Evolutionary conservation across 495 filamentous ascomycete genomes (phyloP).

Genomic region (Durotheca rogersii): DNA sequence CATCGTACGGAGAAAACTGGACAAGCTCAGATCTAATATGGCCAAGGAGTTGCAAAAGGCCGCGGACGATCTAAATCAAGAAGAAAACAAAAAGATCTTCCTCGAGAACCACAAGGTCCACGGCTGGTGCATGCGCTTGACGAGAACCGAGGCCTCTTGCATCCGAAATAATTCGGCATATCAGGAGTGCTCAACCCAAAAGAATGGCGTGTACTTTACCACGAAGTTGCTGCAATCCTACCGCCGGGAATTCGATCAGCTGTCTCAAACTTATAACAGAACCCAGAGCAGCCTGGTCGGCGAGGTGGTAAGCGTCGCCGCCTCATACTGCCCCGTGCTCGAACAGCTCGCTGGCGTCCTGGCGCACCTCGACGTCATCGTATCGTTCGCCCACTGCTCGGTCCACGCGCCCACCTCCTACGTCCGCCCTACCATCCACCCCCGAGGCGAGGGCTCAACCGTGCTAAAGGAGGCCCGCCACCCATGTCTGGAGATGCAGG

Average conservation of each 20-base stretch:
- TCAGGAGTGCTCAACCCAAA: conserved; percentile 96
- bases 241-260: conserved; percentile 89
- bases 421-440: conserved; percentile 87
- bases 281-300: conserved; percentile 89
- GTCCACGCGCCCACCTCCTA: conserved; percentile 92
- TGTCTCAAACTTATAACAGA: conserved; percentile 92
- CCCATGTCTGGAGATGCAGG: conserved; percentile 99
- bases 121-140: conserved; percentile 95
- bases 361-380: conserved; percentile 94
- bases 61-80: conserved; percentile 81
- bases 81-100: conserved; percentile 97
- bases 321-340: conserved; percentile 91
- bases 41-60: conserved; percentile 75
- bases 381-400: conserved; percentile 90
- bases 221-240: conserved; percentile 78
- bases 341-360: conserved; percentile 87
- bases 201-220: conserved; percentile 98
- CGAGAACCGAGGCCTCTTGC: conserved; percentile 84
- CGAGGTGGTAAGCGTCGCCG: conserved; percentile 90
- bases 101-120: conserved; percentile 94
- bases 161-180: conserved; percentile 90
- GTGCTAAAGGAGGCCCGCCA: conserved; percentile 91
- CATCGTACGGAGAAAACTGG: conserved; percentile 85
- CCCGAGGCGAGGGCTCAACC: conserved; percentile 85
- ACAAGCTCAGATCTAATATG: conserved; percentile 82